Evolutionary conservation across 306 rosid genomes (phyloP), one percentile per base, ranked within the genome.

Genomic region (Vigna reflexopilosa): DNA sequence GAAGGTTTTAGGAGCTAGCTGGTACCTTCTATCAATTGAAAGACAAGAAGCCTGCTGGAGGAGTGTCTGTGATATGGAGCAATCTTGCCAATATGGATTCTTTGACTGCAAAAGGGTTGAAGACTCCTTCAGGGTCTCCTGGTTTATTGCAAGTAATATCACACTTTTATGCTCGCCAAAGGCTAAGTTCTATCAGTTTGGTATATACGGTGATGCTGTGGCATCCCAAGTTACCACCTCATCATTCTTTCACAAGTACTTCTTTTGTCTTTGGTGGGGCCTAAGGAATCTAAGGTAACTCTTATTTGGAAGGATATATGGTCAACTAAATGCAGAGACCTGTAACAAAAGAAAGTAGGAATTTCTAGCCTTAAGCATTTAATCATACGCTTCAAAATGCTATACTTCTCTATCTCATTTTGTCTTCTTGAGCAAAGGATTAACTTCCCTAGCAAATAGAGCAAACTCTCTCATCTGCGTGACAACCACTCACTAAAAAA

Each of bases 21-120:
- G 98, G 96, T 95, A 95, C 83, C 94, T 93, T 79, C 88, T 93
- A 67, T 87, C 97, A 8, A 72, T 91, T 5, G 98, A 93, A 74
- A 77, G 99, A 63, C 92, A 93, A 83, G 99, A 95, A 85, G 92
- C 97, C 34, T 95, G 98, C 61, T 95, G 98, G 98, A 91, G 89
- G 86, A 85, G 84, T 34, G 89, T 82, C 0, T 95, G 99, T 55
- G 59, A 65, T 63, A 9, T 72, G 63, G 89, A 74, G 34, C 49
- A 79, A 44, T 40, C 48, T 71, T 91, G 98, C 72, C 17, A 85
- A 19, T 56, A 83, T 77, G 84, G 82, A 73, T 95, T 86, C 77
- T 90, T 91, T 38, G 93, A 90, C 20, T 95, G 99, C 72, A 76
- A 69, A 77, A 48, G 55, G 69, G 77, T 78, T 73, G 77, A 74